Base-by-base conservation (phyloP, 148 eudicot species). In the Chenopodium berlandieri region DNA sequence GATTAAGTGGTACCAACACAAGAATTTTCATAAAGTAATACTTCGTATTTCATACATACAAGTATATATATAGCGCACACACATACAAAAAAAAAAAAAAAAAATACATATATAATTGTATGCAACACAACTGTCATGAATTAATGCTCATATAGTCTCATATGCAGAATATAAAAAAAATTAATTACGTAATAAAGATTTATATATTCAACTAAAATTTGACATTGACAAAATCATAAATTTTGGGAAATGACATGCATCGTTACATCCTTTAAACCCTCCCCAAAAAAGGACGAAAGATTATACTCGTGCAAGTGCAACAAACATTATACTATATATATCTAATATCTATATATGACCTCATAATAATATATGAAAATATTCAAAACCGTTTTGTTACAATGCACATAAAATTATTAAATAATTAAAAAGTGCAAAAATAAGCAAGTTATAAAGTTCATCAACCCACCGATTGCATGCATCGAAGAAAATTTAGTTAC, bases 381-480 rank as follows among this genome's bases (percentile, higher is more conserved):
- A 46, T 25, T 78, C 31, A 47, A 68, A 78, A 78, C 74, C 12
- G 81, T 8, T 78, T 67, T 78, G 81, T 67, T 64, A 31, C 31
- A 48, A 48, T 65, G 34, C 31, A 16, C 14, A 13, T n/a, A 50
- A 75, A 10, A 25, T 30, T 54, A 56, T 48, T 12, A 11, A 50
- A 50, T 9, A 50, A 50, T 8, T 2, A n/a, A 47, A 76, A 3
- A 30, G 68, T 76, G 47, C 66, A 37, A 69, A 79, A 50, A 27
- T 52, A 52, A 31, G 50, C 65, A 79, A 70, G 3, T 50, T 11
- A 4, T 7, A 72, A 31, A 73, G 75, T 71, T 52, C 32, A 71
- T 80, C 56, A 31, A 40, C 44, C 69, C 76, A 80, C 82, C 76
- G 82, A 54, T 54, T 80, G 54, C 76, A 72, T 80, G 82, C 50